These are phyloP conservation scores for Dendrobium nobile DNA, from an alignment of 106 monocot genomes.

Conservation along the genomic window DNA sequence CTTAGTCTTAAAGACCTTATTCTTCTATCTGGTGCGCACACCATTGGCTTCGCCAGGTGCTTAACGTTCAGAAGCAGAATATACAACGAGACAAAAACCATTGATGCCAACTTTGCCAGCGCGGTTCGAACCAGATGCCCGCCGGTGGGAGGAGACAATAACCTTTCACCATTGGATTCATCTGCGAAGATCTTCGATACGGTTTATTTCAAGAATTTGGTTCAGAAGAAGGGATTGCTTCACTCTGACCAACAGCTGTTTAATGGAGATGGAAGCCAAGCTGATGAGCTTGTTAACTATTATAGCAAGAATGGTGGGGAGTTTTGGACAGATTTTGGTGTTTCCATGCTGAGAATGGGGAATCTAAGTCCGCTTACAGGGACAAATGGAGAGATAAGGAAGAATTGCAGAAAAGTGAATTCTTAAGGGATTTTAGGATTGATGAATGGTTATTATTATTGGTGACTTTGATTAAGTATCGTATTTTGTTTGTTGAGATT, in stretches of 20 bases:
- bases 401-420: conserved; percentile 16
- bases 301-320: conserved; percentile 11
- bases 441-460: too few species aligned
- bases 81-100: conserved; percentile 28
- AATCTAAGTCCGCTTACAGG: conserved; percentile 16
- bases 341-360: conserved; percentile 31
- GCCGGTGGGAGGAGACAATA: conserved; percentile 5
- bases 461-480: too few species aligned
- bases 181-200: conserved; percentile 17
- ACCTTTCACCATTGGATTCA: conserved; percentile 14
- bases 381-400: conserved; percentile 15
- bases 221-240: conserved; percentile 21
- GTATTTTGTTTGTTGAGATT: too few species aligned
- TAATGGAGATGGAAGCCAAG: conserved; percentile 19
- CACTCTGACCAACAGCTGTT: conserved; percentile 35
- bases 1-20: conserved; percentile 17
- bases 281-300: conserved; percentile 15
- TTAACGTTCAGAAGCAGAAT: conserved; percentile 11
- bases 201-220: conserved; percentile 21
- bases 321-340: conserved; percentile 28
- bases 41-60: conserved; percentile 27
- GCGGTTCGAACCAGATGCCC: conserved; percentile 14
- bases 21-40: conserved; percentile 24
- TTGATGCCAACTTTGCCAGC: conserved; percentile 15
- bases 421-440: not conserved